phyloP scores from a whole-genome alignment of 2,329 filamentous ascomycete species.

The Pseudocercospora musae region DNA sequence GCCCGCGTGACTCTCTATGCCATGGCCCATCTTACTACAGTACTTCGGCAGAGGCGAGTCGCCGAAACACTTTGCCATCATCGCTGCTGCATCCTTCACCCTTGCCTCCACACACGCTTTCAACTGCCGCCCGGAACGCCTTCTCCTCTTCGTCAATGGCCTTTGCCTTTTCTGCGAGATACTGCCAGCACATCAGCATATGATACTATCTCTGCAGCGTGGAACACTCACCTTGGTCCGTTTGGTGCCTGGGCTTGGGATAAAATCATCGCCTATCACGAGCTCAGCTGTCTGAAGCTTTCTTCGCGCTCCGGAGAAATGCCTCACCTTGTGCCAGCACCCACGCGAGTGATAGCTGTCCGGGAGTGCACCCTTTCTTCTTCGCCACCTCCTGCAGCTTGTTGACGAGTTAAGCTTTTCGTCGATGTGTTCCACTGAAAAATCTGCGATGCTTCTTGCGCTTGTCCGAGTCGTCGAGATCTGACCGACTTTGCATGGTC shows the following conservation, averaged over 20 bases:
- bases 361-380: constrained; percentile 31
- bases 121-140: constrained; percentile 30
- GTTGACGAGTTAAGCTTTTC: constrained; percentile 35
- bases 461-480: constrained; percentile 37
- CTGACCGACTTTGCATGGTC: constrained; percentile 38
- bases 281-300: constrained; percentile 27
- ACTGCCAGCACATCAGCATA: constrained; percentile 1
- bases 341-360: constrained; percentile 34
- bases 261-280: constrained; percentile 35
- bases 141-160: constrained; percentile 27
- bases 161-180: constrained; percentile 29
- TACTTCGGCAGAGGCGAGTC: constrained; percentile 22
- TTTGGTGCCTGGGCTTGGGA: constrained; percentile 45
- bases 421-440: constrained; percentile 30
- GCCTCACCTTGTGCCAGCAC: constrained; percentile 31
- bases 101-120: constrained; percentile 32
- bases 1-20: too few species aligned
- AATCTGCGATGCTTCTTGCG: constrained; percentile 32
- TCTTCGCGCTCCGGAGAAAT: constrained; percentile 26
- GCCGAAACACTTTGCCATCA: constrained; percentile 30
- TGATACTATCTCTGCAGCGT: not conserved
- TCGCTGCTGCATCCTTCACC: constrained; percentile 29
- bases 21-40: too few species aligned
- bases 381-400: constrained; percentile 27
- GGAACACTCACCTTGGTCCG: constrained; percentile 15